Base-by-base conservation (phyloP, 345 rosid species). In the Gossypium raimondii region DNA sequence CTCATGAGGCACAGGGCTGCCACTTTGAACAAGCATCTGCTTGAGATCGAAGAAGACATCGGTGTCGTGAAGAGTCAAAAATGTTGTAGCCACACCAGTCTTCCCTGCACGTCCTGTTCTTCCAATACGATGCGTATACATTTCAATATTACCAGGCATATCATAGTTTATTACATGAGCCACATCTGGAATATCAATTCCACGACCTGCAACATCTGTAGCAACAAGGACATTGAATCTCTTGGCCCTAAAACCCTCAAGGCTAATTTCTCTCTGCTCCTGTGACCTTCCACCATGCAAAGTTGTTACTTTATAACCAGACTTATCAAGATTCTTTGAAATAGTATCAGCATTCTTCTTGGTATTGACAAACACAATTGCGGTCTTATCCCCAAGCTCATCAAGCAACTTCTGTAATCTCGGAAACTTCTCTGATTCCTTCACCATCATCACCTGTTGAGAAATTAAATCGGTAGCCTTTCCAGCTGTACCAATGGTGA, bases 51-150 rank as follows among this genome's bases (percentile, higher is more conserved):
- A 95, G 77, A 95, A 95, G 48, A 95, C 99, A 48, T 93, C 94
- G 0, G 85, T 73, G 78, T 95, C 99, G 0, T 84, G 86, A 2
- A 91, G 81, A 66, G 98, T 92, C 83, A 92, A 80, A 85, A 95
- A 95, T 48, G 98, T 93, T 13, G 98, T 89, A 22, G 98, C 98
- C 77, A 91, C 84, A 82, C 98, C 98, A 2, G 94, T 93, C 84
- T 95, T 95, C 67, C 98, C 98, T 44, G 99, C 99, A 83, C 97
- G 98, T 11, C 98, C 99, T 9, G 98, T 95, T 85, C 99, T 88
- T 63, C 99, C 98, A 59, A 95, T 95, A 72, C 98, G 97, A 82
- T 95, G 99, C 1, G 98, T 93, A 77, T 95, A 95, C 93, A 81
- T 87, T 80, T 95, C 98, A 58, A 95, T 93, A 68, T 85, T 88